Conservation (phyloP, 768 basidiomycete species). For the Ramaria rubella region DNA sequence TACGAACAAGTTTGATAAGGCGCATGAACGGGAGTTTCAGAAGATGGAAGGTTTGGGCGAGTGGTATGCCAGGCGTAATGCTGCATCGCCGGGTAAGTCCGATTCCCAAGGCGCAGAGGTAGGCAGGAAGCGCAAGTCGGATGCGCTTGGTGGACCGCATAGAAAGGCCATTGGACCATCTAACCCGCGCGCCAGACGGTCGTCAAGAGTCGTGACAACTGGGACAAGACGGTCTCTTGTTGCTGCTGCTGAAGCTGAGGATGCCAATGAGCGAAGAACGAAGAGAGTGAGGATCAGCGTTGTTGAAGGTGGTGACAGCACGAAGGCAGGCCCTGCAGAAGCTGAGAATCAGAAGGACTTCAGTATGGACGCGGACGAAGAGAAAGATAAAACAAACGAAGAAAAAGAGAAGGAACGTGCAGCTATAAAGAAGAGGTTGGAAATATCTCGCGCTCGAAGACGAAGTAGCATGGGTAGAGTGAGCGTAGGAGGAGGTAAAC, state of each 20-base stretch:
- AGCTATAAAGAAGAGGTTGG: constrained; percentile 56
- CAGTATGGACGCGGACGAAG: not conserved
- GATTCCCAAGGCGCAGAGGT: constrained; percentile 6
- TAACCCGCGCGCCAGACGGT: constrained; percentile 11
- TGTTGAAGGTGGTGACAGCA: not conserved
- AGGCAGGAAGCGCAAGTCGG: constrained; percentile 13
- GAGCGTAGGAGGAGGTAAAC: constrained; percentile 29
- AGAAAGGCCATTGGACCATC: not conserved
- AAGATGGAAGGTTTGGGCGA: constrained; percentile 73
- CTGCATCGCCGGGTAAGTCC: constrained; percentile 25
- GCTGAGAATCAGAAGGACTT: not conserved
- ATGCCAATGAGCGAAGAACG: constrained; percentile 29
- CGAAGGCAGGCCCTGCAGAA: not conserved
- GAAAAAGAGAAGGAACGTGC: constrained; percentile 43
- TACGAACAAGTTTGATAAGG: constrained; percentile 42
- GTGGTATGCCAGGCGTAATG: constrained; percentile 39
- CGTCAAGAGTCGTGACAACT: constrained; percentile 43
- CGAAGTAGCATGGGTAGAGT: constrained; percentile 56
- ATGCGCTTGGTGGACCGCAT: constrained; percentile 7
- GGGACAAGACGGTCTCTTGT: constrained; percentile 16
- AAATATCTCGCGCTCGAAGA: constrained; percentile 58
- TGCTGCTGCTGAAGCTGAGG: constrained; percentile 21
- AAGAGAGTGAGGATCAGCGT: constrained; percentile 36
- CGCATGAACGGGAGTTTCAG: constrained; percentile 58
- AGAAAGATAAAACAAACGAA: not conserved